Conservation (phyloP, 176 grass and related monocot species). For the Triticum dicoccoides region DNA sequence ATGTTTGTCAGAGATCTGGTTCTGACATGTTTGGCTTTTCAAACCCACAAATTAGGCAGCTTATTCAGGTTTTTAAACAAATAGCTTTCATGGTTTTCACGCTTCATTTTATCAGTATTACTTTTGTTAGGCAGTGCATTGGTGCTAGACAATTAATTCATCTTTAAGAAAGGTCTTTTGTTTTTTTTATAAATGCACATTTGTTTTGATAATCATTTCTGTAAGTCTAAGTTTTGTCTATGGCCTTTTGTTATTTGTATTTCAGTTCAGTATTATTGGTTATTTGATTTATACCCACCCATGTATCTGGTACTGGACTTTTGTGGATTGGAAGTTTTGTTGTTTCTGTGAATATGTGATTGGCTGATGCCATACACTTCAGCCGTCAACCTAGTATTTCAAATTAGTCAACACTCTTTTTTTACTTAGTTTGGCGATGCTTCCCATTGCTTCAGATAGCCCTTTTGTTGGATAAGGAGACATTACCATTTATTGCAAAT, state of each 20-base stretch:
- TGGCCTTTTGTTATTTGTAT: conserved; percentile 18
- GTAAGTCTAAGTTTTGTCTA: conserved; percentile 12
- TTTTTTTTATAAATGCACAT: not conserved
- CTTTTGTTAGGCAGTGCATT: conserved; percentile 3
- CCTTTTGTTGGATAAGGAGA: not conserved
- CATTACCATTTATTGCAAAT: conserved; percentile 4
- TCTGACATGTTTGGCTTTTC: conserved; percentile 99
- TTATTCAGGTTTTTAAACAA: conserved; percentile 78
- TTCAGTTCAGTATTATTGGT: not conserved
- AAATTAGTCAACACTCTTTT: not conserved
- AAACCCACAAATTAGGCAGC: conserved; percentile 81
- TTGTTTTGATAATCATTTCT: conserved; percentile 7
- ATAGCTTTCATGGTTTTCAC: conserved; percentile 26
- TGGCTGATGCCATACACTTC: not conserved
- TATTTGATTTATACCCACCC: conserved; percentile 5
- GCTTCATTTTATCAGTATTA: conserved; percentile 23
- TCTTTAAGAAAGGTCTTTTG: not conserved
- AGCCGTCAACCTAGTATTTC: not conserved
- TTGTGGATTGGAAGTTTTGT: not conserved
- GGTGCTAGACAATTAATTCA: conserved; percentile 21
- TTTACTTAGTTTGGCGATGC: conserved; percentile 18
- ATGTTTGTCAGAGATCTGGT: conserved; percentile 72
- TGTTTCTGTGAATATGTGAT: not conserved
- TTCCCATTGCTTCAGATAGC: conserved; percentile 10
- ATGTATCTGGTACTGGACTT: conserved; percentile 12